Evolutionary conservation across 2,329 filamentous ascomycete species (phyloP), one percentile per base, ranked within the genome.

Genomic region (Mycosphaerella sp.): DNA sequence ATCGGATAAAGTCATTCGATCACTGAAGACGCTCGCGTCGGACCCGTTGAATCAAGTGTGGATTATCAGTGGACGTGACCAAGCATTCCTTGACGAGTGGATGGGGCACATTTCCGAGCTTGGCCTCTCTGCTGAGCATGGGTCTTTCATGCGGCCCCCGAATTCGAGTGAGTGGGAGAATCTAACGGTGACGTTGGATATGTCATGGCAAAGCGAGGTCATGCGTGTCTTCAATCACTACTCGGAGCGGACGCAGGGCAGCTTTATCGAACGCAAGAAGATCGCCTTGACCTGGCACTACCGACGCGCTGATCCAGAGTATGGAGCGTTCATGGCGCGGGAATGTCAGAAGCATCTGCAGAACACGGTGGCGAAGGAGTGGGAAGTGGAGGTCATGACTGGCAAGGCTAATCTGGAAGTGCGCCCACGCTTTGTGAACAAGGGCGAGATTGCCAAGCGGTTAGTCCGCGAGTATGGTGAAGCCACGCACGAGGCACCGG

Each of bases 281-380:
- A 93, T 95, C 60, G 91, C 93, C 4, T 75, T 97, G 46, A 97
- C 93, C 2, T 97, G 93, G 93, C 93, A 98, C 69, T 98, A 97
- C 72, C 88, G 93, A 40, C 83, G 89, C 29, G 89, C 89, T 1
- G 89, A 96, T 66, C 89, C 89, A 0, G 88, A 95, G 63, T 87
- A 87, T 59, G 92, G 89, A 14, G 73, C 82, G 0, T 87, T 88
- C 72, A 87, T 92, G 74, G 84, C 91, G 4, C 80, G 58, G 10
- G 85, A 91, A 68, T 95, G 89, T 66, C 85, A 90, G 60, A 86
- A 86, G 69, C 83, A 91, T 61, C 80, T 98, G 12, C 86, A 95
- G 68, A 76, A 79, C 4, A 88, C 83, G 0, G 86, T 95, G 0
- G 84, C 76, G 48, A 86, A 84, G 67, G 83, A 83, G 59, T 95